A percentile compares a stretch with the other conserved stretches of the same genome.
Conservation (phyloP, 805 yeast species). For the Candida adriatica region DNA sequence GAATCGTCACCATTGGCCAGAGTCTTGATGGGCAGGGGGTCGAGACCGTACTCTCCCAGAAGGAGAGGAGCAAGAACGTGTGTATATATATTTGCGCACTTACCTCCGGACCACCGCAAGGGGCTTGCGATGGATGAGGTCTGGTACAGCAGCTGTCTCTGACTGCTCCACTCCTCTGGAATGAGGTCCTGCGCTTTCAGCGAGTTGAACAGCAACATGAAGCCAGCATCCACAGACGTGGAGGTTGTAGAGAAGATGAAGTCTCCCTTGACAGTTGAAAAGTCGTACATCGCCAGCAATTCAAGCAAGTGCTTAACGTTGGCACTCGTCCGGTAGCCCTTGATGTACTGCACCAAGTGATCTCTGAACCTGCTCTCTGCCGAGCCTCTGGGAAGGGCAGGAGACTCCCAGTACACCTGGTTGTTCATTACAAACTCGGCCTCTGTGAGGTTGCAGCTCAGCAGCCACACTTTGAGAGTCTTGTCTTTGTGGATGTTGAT, state of each 20-base stretch:
- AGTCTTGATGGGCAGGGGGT: constrained; percentile 5
- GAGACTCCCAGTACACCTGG: constrained; percentile 63
- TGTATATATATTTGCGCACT: constrained; percentile 18
- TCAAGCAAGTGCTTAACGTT: constrained; percentile 1
- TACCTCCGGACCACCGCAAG: constrained; percentile 2
- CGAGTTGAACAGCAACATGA: constrained; percentile 17
- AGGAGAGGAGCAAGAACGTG: constrained; percentile 20
- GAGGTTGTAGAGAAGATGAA: constrained; percentile 2
- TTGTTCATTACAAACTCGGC: constrained; percentile 52
- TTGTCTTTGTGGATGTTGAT: constrained; percentile 40
- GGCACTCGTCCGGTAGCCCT: constrained; percentile 28
- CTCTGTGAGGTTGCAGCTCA: constrained; percentile 52
- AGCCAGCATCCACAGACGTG: constrained; percentile 20
- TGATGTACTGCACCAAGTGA: constrained; percentile 39
- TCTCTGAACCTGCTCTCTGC: constrained; percentile 31
- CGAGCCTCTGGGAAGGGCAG: constrained; percentile 17
- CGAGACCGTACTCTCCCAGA: constrained; percentile 7
- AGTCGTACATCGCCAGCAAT: constrained; percentile 29
- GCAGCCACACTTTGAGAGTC: constrained; percentile 43
- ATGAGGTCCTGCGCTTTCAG: constrained; percentile 12
- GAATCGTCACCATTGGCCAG: constrained; percentile 11
- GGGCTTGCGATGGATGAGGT: constrained; percentile 26
- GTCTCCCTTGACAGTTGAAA: constrained; percentile 40
- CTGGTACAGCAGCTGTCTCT: constrained; percentile 26
- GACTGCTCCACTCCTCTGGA: constrained; percentile 2